Evolutionary conservation across 2,329 filamentous ascomycete species (phyloP).

Genomic region (Aspergillus sp.): DNA sequence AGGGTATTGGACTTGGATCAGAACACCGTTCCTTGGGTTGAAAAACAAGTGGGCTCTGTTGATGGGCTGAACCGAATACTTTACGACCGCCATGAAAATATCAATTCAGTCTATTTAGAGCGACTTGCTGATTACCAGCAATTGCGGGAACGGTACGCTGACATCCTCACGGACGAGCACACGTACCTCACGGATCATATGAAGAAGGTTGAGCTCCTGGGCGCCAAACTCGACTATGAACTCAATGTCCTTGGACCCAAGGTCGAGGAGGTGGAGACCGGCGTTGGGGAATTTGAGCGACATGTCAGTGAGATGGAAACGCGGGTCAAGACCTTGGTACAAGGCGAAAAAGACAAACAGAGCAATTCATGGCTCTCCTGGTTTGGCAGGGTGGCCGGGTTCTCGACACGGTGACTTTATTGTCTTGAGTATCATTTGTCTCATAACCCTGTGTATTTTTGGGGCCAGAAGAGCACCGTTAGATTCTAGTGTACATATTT

Average conservation of each 20-base stretch:
- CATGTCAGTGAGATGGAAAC: slow-evolving; percentile 66
- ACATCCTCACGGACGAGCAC: slow-evolving; percentile 62
- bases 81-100: slow-evolving; percentile 54
- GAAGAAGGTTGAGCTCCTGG: slow-evolving; percentile 70
- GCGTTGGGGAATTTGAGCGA: slow-evolving; percentile 67
- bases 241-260: slow-evolving; percentile 70
- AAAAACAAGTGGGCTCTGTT: slow-evolving; percentile 35
- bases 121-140: slow-evolving; percentile 62
- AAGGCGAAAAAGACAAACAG: slow-evolving; percentile 55
- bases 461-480: background rate
- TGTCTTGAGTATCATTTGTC: slow-evolving; percentile 1
- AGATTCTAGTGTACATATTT: slow-evolving; percentile 15
- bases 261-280: slow-evolving; percentile 79
- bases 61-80: slow-evolving; percentile 57
- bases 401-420: slow-evolving; percentile 11
- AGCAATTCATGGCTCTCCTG: slow-evolving; percentile 55
- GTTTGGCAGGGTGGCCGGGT: slow-evolving; percentile 31
- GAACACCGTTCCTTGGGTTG: slow-evolving; percentile 36
- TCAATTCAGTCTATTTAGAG: slow-evolving; percentile 61
- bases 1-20: slow-evolving; percentile 31
- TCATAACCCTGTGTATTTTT: slow-evolving; percentile 12
- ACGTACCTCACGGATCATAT: slow-evolving; percentile 60
- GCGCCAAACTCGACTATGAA: slow-evolving; percentile 87
- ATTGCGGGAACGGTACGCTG: slow-evolving; percentile 58
- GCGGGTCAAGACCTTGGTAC: slow-evolving; percentile 55